Evolutionary conservation across 2,329 filamentous ascomycete genomes (phyloP).

Genomic region (Coleophoma eucalyptorum): DNA sequence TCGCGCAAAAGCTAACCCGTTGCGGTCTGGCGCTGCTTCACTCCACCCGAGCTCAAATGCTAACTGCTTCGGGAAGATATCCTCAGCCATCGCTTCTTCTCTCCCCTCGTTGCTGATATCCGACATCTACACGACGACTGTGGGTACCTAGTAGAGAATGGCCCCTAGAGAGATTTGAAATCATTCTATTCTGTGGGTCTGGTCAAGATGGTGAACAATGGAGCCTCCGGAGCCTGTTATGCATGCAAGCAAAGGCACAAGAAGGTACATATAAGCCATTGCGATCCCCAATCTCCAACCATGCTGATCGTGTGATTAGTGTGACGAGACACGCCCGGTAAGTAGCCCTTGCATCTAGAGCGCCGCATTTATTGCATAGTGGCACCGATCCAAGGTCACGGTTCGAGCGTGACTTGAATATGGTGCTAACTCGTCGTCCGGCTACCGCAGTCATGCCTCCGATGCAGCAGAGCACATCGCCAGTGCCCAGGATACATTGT

Average conservation of each 20-base stretch:
- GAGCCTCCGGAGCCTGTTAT: slow-evolving; percentile 13
- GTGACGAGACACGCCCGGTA: slow-evolving; percentile 18
- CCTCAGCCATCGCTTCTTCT: not conserved
- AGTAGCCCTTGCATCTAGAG: slow-evolving; percentile 1
- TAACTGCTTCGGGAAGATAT: not conserved
- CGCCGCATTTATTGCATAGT: too few relatives aligned
- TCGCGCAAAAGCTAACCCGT: not conserved
- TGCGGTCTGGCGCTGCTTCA: not conserved
- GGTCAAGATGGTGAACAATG: slow-evolving; percentile 8
- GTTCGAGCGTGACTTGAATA: too few relatives aligned
- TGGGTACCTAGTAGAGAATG: too few relatives aligned
- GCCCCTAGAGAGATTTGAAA: too few relatives aligned
- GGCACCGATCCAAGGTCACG: too few relatives aligned
- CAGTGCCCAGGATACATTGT: slow-evolving; percentile 8
- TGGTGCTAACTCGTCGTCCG: too few relatives aligned
- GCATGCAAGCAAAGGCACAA: slow-evolving; percentile 15
- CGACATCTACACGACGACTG: too few relatives aligned
- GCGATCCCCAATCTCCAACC: not conserved
- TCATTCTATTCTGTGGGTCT: too few relatives aligned
- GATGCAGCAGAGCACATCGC: slow-evolving; percentile 10
- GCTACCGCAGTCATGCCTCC: slow-evolving; percentile 11
- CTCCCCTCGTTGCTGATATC: not conserved
- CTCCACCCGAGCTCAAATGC: not conserved
- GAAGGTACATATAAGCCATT: slow-evolving; percentile 7
- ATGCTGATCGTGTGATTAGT: slow-evolving; percentile 8